These are phyloP conservation scores for Picochlorum costavermella DNA, from an alignment of 139 green algal genomes.

Conservation along the genomic window DNA sequence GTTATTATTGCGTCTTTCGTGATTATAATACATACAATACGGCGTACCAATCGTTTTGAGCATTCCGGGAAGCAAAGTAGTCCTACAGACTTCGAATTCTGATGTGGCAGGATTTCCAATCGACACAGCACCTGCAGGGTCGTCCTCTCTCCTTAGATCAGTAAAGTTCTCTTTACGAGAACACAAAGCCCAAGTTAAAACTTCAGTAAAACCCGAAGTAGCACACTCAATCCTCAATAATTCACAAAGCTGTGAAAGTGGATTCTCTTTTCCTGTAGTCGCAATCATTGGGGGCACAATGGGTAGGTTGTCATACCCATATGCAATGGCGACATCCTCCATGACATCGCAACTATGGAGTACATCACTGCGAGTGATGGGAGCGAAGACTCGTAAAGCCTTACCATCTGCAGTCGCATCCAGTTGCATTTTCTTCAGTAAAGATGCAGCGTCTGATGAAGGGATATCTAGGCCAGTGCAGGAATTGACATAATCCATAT, in stretches of 20 bases:
- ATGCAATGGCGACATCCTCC: constrained; percentile 97
- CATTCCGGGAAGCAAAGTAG: constrained; percentile 43
- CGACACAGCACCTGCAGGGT: constrained; percentile 58
- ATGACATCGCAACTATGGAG: constrained; percentile 93
- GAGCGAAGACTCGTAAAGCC: constrained; percentile 45
- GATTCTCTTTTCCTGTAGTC: constrained; percentile 71
- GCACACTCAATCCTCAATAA: constrained; percentile 78
- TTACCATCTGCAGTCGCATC: constrained; percentile 13
- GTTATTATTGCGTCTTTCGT: not conserved
- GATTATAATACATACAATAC: not conserved
- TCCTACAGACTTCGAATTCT: constrained; percentile 86
- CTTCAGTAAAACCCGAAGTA: constrained; percentile 65
- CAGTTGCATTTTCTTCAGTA: constrained; percentile 87
- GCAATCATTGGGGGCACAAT: constrained; percentile 49
- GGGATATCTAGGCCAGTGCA: constrained; percentile 64
- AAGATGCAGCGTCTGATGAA: constrained; percentile 36
- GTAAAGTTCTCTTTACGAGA: constrained; percentile 85
- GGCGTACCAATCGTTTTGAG: constrained; percentile 84
- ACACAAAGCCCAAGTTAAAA: constrained; percentile 81
- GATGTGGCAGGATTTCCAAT: constrained; percentile 89
- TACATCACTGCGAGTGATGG: constrained; percentile 84
- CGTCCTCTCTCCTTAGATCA: constrained; percentile 55
- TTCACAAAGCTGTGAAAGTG: constrained; percentile 86
- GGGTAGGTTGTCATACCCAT: constrained; percentile 95
- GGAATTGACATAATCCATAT: constrained; percentile 71